Evolutionary conservation across 805 yeast genomes (phyloP).

Genomic region (Yarrowia phangngaensis): DNA sequence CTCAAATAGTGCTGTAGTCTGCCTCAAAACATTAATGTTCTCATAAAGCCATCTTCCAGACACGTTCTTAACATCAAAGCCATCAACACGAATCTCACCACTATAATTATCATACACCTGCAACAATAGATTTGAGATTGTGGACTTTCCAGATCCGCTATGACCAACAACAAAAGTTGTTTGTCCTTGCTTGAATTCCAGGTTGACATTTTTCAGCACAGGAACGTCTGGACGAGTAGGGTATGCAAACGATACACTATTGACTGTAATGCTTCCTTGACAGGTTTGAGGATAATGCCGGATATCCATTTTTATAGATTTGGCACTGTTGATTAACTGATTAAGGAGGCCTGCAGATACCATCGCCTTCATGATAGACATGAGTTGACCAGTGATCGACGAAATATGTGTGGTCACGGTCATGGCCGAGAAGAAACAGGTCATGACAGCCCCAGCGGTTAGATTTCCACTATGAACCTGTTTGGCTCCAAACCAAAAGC

Average conservation of each 20-base stretch:
- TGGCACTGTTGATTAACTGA: background rate
- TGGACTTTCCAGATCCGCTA: constrained; percentile 94
- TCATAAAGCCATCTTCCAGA: constrained; percentile 52
- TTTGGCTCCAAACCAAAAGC: constrained; percentile 83
- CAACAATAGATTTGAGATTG: constrained; percentile 60
- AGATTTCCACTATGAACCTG: constrained; percentile 54
- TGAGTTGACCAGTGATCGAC: constrained; percentile 53
- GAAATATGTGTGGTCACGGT: constrained; percentile 62
- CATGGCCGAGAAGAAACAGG: constrained; percentile 80
- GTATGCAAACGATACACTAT: constrained; percentile 50
- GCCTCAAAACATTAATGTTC: constrained; percentile 72
- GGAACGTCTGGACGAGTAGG: constrained; percentile 49
- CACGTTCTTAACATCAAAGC: constrained; percentile 45
- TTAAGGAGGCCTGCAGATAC: constrained; percentile 50
- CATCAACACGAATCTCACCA: constrained; percentile 63
- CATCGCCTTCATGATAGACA: constrained; percentile 64
- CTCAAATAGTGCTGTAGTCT: constrained; percentile 60
- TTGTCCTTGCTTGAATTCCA: constrained; percentile 46
- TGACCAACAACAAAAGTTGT: constrained; percentile 71
- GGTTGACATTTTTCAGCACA: constrained; percentile 48
- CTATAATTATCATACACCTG: constrained; percentile 50
- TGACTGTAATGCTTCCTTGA: background rate
- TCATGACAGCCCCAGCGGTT: constrained; percentile 61
- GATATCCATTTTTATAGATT: background rate
- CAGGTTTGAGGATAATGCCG: constrained; percentile 5